Percentiles rank a stretch among this genome's conserved stretches.
phyloP scores from a whole-genome alignment of 768 basidiomycete genomes.

The Terana coerulea region DNA sequence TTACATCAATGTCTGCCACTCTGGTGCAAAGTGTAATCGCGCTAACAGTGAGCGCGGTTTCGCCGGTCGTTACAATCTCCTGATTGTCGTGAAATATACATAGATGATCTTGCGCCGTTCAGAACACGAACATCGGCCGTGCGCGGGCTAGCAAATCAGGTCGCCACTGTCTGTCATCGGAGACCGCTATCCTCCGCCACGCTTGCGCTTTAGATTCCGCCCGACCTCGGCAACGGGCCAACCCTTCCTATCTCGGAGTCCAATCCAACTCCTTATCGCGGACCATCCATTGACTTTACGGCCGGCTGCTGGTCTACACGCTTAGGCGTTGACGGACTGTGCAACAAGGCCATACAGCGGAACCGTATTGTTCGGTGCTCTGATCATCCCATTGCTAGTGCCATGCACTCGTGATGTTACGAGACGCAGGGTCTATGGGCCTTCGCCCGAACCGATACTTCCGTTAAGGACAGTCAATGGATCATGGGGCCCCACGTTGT shows the following conservation, averaged over 20 bases:
- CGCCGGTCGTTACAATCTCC: no score
- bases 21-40: no score
- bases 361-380: slow-evolving; percentile 8
- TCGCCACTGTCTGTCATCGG: no score
- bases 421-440: no score
- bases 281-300: slow-evolving; percentile 2
- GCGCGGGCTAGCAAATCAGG: no score
- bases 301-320: neutral
- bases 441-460: slow-evolving; percentile 8
- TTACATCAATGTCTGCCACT: no score
- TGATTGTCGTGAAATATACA: no score
- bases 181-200: no score
- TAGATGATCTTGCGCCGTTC: no score
- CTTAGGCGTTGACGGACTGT: neutral
- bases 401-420: slow-evolving; percentile 11
- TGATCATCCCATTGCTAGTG: slow-evolving; percentile 8
- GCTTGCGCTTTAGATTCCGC: neutral
- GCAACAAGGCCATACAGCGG: neutral
- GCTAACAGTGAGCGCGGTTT: no score
- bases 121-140: no score
- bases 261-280: slow-evolving; percentile 10
- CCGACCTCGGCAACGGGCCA: neutral
- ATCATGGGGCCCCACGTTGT: slow-evolving; percentile 13
- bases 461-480: slow-evolving; percentile 5
- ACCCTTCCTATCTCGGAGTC: slow-evolving; percentile 6